These are phyloP conservation scores for Xerocomus brunneocitrinus DNA, from an alignment of 768 basidiomycete species.

Conservation along the genomic window DNA sequence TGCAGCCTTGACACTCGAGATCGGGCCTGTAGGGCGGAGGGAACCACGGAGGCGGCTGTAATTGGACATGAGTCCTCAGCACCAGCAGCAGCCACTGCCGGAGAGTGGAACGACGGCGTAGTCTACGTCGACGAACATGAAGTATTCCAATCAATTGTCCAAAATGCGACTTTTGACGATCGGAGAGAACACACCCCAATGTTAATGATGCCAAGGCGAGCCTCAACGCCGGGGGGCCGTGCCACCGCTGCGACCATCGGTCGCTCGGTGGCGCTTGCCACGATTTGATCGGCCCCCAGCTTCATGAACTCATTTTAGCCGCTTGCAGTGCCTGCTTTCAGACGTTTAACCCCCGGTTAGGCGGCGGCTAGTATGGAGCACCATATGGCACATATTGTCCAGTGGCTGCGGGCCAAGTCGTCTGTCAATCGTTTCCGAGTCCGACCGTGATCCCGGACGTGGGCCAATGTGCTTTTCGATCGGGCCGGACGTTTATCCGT, in stretches of 20 bases:
- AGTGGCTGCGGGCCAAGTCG: not conserved
- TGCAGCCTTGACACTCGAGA: too few relatives aligned
- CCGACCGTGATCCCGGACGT: not conserved
- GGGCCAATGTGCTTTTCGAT: not conserved
- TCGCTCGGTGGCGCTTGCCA: not conserved
- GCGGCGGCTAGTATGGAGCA: not conserved
- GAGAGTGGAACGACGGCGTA: too few relatives aligned
- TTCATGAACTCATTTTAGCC: not conserved
- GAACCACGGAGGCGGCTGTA: too few relatives aligned
- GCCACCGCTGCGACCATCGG: not conserved
- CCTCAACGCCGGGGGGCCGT: too few relatives aligned
- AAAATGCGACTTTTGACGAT: too few relatives aligned
- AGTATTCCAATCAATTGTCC: too few relatives aligned
- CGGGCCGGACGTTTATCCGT: not conserved
- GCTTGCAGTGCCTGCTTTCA: not conserved
- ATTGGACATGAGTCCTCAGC: too few relatives aligned
- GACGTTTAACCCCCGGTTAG: not conserved
- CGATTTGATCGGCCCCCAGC: not conserved
- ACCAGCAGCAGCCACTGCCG: too few relatives aligned
- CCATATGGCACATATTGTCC: not conserved
- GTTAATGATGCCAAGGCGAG: too few relatives aligned
- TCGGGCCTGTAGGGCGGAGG: too few relatives aligned
- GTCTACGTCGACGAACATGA: too few relatives aligned
- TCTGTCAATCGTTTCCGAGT: not conserved
- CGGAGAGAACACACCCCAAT: too few relatives aligned